A percentile compares a stretch with the other conserved stretches of the same genome.
Evolutionary conservation across 2,329 filamentous ascomycete species (phyloP).

Genomic region (Nemania diffusa): DNA sequence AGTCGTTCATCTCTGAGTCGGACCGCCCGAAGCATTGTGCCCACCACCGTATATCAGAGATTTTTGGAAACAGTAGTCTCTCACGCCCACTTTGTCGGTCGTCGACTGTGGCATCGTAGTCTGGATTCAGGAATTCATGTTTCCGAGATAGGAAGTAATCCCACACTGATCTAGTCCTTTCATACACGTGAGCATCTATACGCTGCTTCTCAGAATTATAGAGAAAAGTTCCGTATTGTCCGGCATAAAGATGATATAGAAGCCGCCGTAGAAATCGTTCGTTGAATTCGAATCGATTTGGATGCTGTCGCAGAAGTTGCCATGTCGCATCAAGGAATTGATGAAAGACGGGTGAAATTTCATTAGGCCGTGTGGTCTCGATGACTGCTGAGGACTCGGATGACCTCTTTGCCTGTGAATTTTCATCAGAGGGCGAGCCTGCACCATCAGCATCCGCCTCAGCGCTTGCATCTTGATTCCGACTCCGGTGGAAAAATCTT

Average conservation of each 20-base stretch:
- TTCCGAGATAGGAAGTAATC: constrained; percentile 89
- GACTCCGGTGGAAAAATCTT: constrained; percentile 87
- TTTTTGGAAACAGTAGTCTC: constrained; percentile 81
- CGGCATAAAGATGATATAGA: constrained; percentile 93
- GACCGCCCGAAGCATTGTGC: constrained; percentile 84
- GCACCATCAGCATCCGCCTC: constrained; percentile 59
- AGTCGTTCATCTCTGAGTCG: constrained; percentile 92
- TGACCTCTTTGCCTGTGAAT: constrained; percentile 49
- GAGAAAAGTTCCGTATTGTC: constrained; percentile 96
- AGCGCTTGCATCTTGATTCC: constrained; percentile 66
- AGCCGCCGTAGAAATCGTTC: constrained; percentile 90
- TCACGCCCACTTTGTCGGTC: constrained; percentile 84
- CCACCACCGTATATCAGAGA: constrained; percentile 92
- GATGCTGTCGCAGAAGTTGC: constrained; percentile 86
- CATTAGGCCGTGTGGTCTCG: constrained; percentile 82
- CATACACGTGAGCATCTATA: constrained; percentile 72
- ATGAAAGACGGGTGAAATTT: constrained; percentile 96
- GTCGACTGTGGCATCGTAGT: constrained; percentile 79
- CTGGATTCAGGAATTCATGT: constrained; percentile 82
- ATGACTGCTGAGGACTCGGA: constrained; percentile 58
- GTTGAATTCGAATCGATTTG: constrained; percentile 93
- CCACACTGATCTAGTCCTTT: constrained; percentile 89
- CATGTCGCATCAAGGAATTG: constrained; percentile 96
- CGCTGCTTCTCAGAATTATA: constrained; percentile 95
- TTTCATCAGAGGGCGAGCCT: constrained; percentile 46